Percentiles rank a stretch among this genome's conserved stretches.
Evolutionary conservation across 352 stramenopile genomes (phyloP).

Genomic region (Blastocystis sp.): DNA sequence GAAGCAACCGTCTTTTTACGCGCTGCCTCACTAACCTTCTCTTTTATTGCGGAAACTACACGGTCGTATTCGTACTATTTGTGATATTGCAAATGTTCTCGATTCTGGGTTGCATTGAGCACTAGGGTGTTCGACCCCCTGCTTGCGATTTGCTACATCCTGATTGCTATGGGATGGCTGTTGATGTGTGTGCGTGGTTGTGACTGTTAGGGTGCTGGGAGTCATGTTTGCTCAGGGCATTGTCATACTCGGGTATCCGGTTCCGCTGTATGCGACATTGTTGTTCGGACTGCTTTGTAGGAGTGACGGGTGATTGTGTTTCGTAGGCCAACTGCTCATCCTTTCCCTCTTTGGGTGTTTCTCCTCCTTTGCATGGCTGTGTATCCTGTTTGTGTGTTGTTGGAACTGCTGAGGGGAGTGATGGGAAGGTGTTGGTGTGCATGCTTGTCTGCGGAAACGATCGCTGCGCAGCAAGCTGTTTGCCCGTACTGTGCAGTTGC

Average conservation of each 20-base stretch:
- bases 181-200: background rate
- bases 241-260: background rate
- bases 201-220: background rate
- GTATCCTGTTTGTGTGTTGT: slow-evolving; percentile 44
- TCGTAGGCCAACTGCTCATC: slow-evolving; percentile 20
- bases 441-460: slow-evolving; percentile 44
- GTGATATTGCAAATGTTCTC: slow-evolving; percentile 43
- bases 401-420: background rate
- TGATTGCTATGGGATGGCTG: slow-evolving; percentile 26
- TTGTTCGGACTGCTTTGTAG: background rate
- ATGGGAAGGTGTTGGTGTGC: slow-evolving; percentile 17
- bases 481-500: background rate
- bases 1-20: background rate
- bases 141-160: slow-evolving; percentile 18
- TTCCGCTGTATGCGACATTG: background rate
- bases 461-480: slow-evolving; percentile 53
- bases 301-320: background rate
- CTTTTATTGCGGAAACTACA: slow-evolving; percentile 58
- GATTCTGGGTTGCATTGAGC: background rate
- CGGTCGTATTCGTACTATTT: background rate
- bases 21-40: slow-evolving; percentile 46
- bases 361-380: background rate
- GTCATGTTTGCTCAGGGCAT: slow-evolving; percentile 1
- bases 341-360: slow-evolving; percentile 32
- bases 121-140: slow-evolving; percentile 40